These are phyloP conservation scores for Phaeosphaeriaceae sp. DNA, from an alignment of 2,329 filamentous ascomycete species.

Conservation along the genomic window DNA sequence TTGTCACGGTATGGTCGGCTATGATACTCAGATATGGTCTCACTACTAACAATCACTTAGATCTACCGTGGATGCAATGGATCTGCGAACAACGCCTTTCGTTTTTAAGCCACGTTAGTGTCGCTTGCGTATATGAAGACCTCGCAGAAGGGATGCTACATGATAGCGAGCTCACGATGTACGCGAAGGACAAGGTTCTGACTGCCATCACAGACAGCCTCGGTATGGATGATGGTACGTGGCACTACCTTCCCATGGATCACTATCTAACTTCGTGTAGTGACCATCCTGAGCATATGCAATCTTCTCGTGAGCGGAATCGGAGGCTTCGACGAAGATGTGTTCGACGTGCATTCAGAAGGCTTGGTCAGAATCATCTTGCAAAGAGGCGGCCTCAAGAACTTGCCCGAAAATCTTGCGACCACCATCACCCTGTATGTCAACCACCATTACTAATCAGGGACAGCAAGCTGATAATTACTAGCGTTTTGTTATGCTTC, in stretches of 20 bases:
- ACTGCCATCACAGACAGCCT: conserved; percentile 36
- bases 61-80: conserved; percentile 35
- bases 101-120: conserved; percentile 44
- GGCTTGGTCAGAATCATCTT: conserved; percentile 37
- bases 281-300: conserved; percentile 40
- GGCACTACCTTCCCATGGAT: background rate
- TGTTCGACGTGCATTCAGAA: conserved; percentile 39
- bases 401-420: conserved; percentile 23
- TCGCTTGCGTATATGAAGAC: conserved; percentile 44
- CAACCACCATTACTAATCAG: background rate
- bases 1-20: conserved; percentile 24
- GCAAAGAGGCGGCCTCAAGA: conserved; percentile 31
- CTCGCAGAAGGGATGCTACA: conserved; percentile 33
- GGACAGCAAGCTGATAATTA: conserved; percentile 16
- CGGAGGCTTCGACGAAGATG: conserved; percentile 35
- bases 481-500: conserved; percentile 34
- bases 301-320: conserved; percentile 43
- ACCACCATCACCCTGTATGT: conserved; percentile 34
- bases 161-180: conserved; percentile 41
- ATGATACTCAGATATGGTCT: background rate
- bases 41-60: conserved; percentile 17
- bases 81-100: conserved; percentile 39
- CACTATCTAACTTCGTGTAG: background rate
- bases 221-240: conserved; percentile 31
- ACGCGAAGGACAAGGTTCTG: conserved; percentile 41